A percentile compares a stretch with the other conserved stretches of the same genome.
Evolutionary conservation across 306 rosid species (phyloP).

Genomic region (Adenanthera pavonina): DNA sequence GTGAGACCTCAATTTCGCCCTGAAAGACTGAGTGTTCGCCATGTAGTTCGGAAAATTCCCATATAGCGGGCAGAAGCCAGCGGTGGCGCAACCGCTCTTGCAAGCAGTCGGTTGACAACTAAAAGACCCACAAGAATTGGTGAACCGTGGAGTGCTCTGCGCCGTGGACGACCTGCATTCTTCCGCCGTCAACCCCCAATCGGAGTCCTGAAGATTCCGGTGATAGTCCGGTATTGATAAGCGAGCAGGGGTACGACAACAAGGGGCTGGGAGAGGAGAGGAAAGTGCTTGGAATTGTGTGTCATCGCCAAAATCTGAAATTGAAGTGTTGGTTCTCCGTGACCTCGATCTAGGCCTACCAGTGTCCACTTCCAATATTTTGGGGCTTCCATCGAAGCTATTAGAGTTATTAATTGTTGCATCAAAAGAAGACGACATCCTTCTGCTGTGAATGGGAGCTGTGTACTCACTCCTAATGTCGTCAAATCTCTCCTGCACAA

Average conservation of each 20-base stretch:
- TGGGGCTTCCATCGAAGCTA: slow-evolving; percentile 66
- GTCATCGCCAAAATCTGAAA: slow-evolving; percentile 70
- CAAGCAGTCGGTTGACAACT: slow-evolving; percentile 54
- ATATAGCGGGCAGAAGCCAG: slow-evolving; percentile 49
- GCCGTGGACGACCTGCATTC: slow-evolving; percentile 84
- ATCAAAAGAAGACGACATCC: slow-evolving; percentile 69
- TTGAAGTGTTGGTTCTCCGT: slow-evolving; percentile 67
- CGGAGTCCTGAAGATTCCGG: slow-evolving; percentile 58
- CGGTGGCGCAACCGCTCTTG: slow-evolving; percentile 56
- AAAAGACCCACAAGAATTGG: slow-evolving; percentile 50
- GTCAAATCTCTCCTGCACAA: slow-evolving; percentile 76
- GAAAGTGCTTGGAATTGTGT: slow-evolving; percentile 51
- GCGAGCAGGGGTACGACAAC: slow-evolving; percentile 47
- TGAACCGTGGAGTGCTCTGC: slow-evolving; percentile 82
- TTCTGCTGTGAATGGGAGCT: slow-evolving; percentile 65
- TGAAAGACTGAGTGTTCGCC: slow-evolving; percentile 75
- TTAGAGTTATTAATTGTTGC: slow-evolving; percentile 42
- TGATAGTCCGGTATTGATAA: slow-evolving; percentile 49
- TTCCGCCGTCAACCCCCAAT: slow-evolving; percentile 75
- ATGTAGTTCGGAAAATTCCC: slow-evolving; percentile 68
- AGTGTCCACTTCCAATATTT: slow-evolving; percentile 86
- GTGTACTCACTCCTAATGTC: slow-evolving; percentile 60
- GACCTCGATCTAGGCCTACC: slow-evolving; percentile 77
- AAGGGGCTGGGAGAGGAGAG: slow-evolving; percentile 59
- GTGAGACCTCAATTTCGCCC: slow-evolving; percentile 88